Evolutionary conservation across 305 asterid genomes (phyloP).

Genomic region (Nicotiana rustica): DNA sequence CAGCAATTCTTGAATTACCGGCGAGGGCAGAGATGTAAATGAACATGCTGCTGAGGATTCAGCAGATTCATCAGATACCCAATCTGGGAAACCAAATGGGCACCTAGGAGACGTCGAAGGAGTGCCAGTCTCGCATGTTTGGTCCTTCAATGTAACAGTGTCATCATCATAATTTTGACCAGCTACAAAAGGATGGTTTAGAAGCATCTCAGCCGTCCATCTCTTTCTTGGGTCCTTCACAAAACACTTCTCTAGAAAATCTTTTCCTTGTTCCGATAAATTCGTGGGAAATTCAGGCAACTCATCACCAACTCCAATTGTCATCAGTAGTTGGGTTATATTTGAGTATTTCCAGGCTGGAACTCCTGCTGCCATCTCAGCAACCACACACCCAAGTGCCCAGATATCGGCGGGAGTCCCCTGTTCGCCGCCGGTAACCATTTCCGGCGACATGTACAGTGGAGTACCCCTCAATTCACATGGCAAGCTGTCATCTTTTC

Average conservation of each 20-base stretch:
- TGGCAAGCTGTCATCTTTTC: slow-evolving; percentile 16
- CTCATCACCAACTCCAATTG: slow-evolving; percentile 33
- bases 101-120: slow-evolving; percentile 64
- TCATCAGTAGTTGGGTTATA: slow-evolving; percentile 29
- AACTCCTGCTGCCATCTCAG: slow-evolving; percentile 45
- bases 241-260: slow-evolving; percentile 40
- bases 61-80: slow-evolving; percentile 39
- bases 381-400: slow-evolving; percentile 55
- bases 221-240: slow-evolving; percentile 40
- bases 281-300: slow-evolving; percentile 35
- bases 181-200: slow-evolving; percentile 40
- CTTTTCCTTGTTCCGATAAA: slow-evolving; percentile 36
- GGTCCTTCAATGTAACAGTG: slow-evolving; percentile 37
- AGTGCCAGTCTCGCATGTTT: background rate
- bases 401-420: slow-evolving; percentile 50
- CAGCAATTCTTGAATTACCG: slow-evolving; percentile 32
- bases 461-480: slow-evolving; percentile 53
- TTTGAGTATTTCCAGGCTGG: slow-evolving; percentile 43
- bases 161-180: slow-evolving; percentile 8
- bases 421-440: slow-evolving; percentile 45
- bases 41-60: slow-evolving; percentile 45
- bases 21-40: slow-evolving; percentile 47
- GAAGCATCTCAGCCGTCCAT: slow-evolving; percentile 48
- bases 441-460: slow-evolving; percentile 52
- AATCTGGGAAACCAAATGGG: slow-evolving; percentile 67